Conservation (phyloP, 352 stramenopile genomes). For the Halophytophthora polymorphica region DNA sequence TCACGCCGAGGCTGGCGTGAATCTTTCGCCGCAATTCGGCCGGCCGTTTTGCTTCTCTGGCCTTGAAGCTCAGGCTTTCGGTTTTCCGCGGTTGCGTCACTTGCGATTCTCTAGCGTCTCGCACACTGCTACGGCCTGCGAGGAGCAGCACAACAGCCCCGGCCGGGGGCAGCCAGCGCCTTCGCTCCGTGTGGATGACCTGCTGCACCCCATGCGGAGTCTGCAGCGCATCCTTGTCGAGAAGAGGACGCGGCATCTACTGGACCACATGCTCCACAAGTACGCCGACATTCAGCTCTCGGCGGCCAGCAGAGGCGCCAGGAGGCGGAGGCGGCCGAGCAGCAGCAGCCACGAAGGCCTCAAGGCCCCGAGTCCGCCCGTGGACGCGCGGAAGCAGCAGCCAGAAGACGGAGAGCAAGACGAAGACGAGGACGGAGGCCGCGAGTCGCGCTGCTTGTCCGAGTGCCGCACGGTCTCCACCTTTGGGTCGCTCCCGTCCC, state of each 20-base stretch:
- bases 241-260: conserved; percentile 25
- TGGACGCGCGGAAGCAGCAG: conserved; percentile 10
- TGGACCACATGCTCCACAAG: conserved; percentile 34
- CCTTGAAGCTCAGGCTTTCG: too few relatives aligned
- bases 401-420: conserved; percentile 9
- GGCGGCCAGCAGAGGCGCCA: conserved; percentile 8
- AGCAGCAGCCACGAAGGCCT: conserved; percentile 9
- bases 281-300: conserved; percentile 29
- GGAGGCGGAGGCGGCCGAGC: conserved; percentile 13
- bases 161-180: not conserved
- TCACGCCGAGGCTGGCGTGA: too few relatives aligned
- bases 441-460: conserved; percentile 2
- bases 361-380: conserved; percentile 9
- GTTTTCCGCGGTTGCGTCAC: too few relatives aligned
- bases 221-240: conserved; percentile 27
- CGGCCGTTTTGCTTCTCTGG: too few relatives aligned
- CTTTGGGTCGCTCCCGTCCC: conserved; percentile 6
- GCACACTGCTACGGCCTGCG: too few relatives aligned
- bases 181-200: conserved; percentile 24
- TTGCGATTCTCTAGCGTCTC: too few relatives aligned
- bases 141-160: conserved; percentile 1
- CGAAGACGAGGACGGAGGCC: not conserved
- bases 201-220: conserved; percentile 23
- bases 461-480: conserved; percentile 8
- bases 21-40: too few relatives aligned